Conservation (phyloP, 225 moss, liverwort and hornwort genomes). For the Sphagnum tenellum region DNA sequence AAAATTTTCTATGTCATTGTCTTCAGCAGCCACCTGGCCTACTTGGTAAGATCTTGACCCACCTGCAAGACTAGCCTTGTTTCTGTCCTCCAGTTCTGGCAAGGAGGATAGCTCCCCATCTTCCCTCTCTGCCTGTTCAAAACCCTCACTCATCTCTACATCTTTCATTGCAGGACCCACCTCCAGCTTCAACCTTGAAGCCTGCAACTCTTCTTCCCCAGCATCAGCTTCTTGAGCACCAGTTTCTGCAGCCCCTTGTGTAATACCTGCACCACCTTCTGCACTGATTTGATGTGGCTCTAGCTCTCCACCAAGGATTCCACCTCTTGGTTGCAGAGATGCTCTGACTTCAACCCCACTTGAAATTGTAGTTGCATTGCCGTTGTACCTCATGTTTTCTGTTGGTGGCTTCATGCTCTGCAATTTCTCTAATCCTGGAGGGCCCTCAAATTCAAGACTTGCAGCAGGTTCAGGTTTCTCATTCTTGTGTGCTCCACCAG, state of each 20-base stretch:
- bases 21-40: conserved; percentile 8
- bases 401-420: conserved; percentile 9
- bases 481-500: conserved; percentile 7
- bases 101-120: conserved; percentile 46
- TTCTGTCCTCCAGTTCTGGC: conserved; percentile 29
- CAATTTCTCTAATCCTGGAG: not conserved
- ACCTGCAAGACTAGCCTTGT: conserved; percentile 10
- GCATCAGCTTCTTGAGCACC: conserved; percentile 7
- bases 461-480: conserved; percentile 3
- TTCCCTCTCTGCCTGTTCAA: conserved; percentile 24
- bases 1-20: conserved; percentile 20
- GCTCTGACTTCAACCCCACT: conserved; percentile 7
- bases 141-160: conserved; percentile 12
- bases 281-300: conserved; percentile 2
- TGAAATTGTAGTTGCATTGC: conserved; percentile 1
- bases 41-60: conserved; percentile 6
- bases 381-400: conserved; percentile 12
- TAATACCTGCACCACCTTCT: conserved; percentile 3
- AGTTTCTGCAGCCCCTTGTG: conserved; percentile 3
- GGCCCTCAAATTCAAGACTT: not conserved
- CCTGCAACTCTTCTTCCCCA: conserved; percentile 12
- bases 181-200: conserved; percentile 5
- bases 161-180: conserved; percentile 7
- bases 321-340: conserved; percentile 17
- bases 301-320: not conserved